phyloP scores from a whole-genome alignment of 2,329 filamentous ascomycete species.

The Pyricularia sp. region DNA sequence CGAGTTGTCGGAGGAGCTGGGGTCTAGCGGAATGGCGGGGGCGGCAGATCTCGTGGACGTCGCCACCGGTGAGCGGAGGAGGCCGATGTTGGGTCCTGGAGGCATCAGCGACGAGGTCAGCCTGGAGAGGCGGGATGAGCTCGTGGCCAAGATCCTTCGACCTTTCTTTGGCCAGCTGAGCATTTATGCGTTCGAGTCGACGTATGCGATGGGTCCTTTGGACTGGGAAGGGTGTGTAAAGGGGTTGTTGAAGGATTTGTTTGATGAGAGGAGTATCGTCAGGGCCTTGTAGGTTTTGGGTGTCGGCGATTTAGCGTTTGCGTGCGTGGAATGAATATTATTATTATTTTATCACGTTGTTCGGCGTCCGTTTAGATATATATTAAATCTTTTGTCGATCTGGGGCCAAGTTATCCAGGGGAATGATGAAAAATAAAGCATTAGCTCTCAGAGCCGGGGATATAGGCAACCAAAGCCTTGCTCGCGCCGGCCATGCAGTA shows the following conservation, averaged over 20 bases:
- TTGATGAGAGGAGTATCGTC: slow-evolving; percentile 65
- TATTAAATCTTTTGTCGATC: not conserved
- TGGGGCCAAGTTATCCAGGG: not conserved
- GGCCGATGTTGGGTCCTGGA: slow-evolving; percentile 41
- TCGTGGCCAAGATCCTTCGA: slow-evolving; percentile 69
- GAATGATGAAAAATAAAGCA: not conserved
- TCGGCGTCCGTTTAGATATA: not conserved
- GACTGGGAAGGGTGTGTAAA: slow-evolving; percentile 57
- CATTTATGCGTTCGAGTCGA: slow-evolving; percentile 87
- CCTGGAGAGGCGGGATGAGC: slow-evolving; percentile 53
- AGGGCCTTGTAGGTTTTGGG: slow-evolving; percentile 38
- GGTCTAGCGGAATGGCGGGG: slow-evolving; percentile 28
- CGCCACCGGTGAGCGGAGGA: slow-evolving; percentile 24
- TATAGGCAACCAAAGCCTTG: slow-evolving; percentile 65
- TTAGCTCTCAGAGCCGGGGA: slow-evolving; percentile 25
- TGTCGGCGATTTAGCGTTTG: not conserved
- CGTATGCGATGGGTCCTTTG: slow-evolving; percentile 69
- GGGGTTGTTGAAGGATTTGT: slow-evolving; percentile 63
- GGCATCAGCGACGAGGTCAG: slow-evolving; percentile 46
- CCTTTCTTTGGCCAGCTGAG: slow-evolving; percentile 90
- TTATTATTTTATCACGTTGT: not conserved
- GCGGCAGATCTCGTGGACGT: slow-evolving; percentile 22
- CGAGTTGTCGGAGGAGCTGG: slow-evolving; percentile 70
- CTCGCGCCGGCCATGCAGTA: slow-evolving; percentile 88
- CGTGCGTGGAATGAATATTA: not conserved